These are phyloP conservation scores for Thielaviopsis musarum DNA, from an alignment of 2,329 filamentous ascomycete genomes.

Conservation along the genomic window DNA sequence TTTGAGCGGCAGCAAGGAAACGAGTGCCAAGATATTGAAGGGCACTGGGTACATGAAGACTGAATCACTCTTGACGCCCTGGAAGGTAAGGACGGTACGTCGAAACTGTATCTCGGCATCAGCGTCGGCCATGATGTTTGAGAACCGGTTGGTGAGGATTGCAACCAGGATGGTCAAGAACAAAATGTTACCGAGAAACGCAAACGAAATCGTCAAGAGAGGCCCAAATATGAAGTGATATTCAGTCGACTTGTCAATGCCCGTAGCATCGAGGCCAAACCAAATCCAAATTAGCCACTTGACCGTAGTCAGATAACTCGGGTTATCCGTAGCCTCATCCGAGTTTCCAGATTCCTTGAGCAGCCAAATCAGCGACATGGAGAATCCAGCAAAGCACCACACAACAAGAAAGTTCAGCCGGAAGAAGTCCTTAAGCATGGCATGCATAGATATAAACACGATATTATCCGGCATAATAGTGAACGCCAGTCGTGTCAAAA, in stretches of 20 bases:
- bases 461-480: conserved; percentile 60
- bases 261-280: conserved; percentile 54
- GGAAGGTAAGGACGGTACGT: conserved; percentile 53
- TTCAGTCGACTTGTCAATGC: conserved; percentile 32
- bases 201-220: conserved; percentile 52
- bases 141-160: conserved; percentile 57
- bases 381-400: conserved; percentile 55
- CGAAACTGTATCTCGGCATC: conserved; percentile 56
- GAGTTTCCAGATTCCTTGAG: conserved; percentile 15
- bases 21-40: conserved; percentile 50
- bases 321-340: conserved; percentile 17
- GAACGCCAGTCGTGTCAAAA: conserved; percentile 54
- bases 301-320: conserved; percentile 37
- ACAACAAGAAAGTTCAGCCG: conserved; percentile 48
- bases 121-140: conserved; percentile 50
- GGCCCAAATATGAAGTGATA: conserved; percentile 54
- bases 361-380: conserved; percentile 54
- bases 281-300: conserved; percentile 72
- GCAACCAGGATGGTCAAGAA: conserved; percentile 61
- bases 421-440: conserved; percentile 60
- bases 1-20: conserved; percentile 48
- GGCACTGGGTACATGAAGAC: conserved; percentile 54
- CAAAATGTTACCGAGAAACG: conserved; percentile 57
- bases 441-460: conserved; percentile 54
- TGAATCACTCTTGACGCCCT: conserved; percentile 56